Base-by-base conservation (phyloP, 768 basidiomycete species). In the Candolleomyces eurysporus region DNA sequence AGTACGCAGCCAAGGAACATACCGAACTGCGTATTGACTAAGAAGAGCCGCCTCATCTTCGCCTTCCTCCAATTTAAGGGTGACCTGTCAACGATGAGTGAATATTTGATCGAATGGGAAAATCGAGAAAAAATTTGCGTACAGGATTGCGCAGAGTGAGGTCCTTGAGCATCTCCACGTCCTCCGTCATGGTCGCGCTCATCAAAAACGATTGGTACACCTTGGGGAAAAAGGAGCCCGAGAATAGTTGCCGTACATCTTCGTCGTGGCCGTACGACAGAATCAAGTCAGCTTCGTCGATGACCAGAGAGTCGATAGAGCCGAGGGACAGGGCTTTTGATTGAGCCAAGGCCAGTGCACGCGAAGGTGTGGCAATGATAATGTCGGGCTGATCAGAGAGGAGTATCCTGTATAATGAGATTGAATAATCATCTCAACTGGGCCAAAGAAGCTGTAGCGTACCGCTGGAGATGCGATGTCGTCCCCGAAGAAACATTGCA, bases 161-260 rank as follows among this genome's bases (percentile, higher is more conserved):
- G 5, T 94, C 93, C 72, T 97, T 97, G 58, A 98, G 79, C 62
- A 85, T 80, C 69, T 96, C 92, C 4, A 99, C 94, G 66, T 98
- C 97, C 67, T 95, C 92, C 11, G 95, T 94, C 88, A 98, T 89
- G 0, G 96, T 99, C 5, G 97, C 96, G 69, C 91, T 94, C 94
- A 98, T 97, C 39, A 99, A 77, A 76, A 96, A 95, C 10, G 92
- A 91, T 73, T 94, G 96, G 73, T 86, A 92, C 62, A 90, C 86
- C 72, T 86, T 90, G 57, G 90, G 94, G 32, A 91, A 82, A 72
- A 84, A 89, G 48, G 80, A 83, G 51, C 85, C 91, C 59, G 75
- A 81, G 63, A 90, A 87, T 21, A 83, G 81, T 61, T 88, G 84
- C 30, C 87, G 84, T 49, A 96, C 84, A 62, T 95, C 93, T 68